These are phyloP conservation scores for Coleophoma crateriformis DNA, from an alignment of 2,329 filamentous ascomycete species.

Conservation along the genomic window DNA sequence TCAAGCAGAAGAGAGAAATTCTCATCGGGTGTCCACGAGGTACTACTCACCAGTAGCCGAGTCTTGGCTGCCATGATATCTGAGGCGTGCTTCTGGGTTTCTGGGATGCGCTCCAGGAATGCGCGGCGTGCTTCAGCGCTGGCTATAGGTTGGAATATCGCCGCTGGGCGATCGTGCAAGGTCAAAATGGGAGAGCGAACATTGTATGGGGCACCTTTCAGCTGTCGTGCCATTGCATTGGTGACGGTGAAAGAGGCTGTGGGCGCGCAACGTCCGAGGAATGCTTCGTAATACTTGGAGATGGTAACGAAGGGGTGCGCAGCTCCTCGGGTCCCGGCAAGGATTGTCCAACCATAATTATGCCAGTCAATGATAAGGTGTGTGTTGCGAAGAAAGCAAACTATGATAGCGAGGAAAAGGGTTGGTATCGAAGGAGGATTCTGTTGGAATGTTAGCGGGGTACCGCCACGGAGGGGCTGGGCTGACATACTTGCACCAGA, in stretches of 20 bases:
- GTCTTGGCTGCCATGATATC: constrained; percentile 53
- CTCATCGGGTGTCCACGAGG: constrained; percentile 95
- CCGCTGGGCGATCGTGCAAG: constrained; percentile 81
- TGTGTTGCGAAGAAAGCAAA: constrained; percentile 73
- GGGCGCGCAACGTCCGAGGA: constrained; percentile 62
- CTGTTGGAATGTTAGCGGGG: constrained; percentile 34
- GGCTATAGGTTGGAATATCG: constrained; percentile 70
- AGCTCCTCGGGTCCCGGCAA: constrained; percentile 54
- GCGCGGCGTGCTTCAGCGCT: constrained; percentile 37
- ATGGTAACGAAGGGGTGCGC: constrained; percentile 71
- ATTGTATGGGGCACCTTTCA: constrained; percentile 57
- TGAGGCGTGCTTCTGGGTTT: constrained; percentile 54
- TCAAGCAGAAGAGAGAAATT: constrained; percentile 87
- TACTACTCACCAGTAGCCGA: constrained; percentile 81
- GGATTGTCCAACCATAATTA: constrained; percentile 95
- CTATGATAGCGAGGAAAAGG: constrained; percentile 66
- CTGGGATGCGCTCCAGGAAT: constrained; percentile 61
- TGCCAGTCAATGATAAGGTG: constrained; percentile 94
- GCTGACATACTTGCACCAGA: constrained; percentile 58
- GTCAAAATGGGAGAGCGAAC: constrained; percentile 62
- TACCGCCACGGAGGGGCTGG: constrained; percentile 22
- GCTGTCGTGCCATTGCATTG: constrained; percentile 74
- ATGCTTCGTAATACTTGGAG: constrained; percentile 71
- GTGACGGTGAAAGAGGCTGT: constrained; percentile 82
- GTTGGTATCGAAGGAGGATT: constrained; percentile 96